A percentile compares a stretch with the other conserved stretches of the same genome.
These are phyloP conservation scores for Emmonsiellopsis sp. DNA, from an alignment of 2,329 filamentous ascomycete genomes.

Conservation along the genomic window DNA sequence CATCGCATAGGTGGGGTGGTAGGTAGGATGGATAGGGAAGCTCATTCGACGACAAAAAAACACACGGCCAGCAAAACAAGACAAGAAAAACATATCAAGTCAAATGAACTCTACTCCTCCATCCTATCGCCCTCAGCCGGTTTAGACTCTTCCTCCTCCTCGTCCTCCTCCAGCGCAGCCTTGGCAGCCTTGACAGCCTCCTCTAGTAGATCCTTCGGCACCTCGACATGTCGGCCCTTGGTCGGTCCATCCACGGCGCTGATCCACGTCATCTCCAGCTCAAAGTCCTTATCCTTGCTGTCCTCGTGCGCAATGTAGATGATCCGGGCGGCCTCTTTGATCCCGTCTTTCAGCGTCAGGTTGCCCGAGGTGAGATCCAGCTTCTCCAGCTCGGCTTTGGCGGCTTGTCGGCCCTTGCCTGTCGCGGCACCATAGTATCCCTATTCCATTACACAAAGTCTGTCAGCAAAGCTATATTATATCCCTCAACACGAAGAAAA, in stretches of 20 bases:
- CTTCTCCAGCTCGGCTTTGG: constrained; percentile 98
- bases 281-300: constrained; percentile 99
- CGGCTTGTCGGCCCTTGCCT: constrained; percentile 90
- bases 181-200: constrained; percentile 91
- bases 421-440: constrained; percentile 97
- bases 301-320: constrained; percentile 98
- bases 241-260: constrained; percentile 76
- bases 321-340: constrained; percentile 94
- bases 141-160: constrained; percentile 63
- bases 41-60: background rate
- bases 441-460: constrained; percentile 24
- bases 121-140: constrained; percentile 66
- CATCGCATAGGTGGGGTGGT: too few relatives aligned
- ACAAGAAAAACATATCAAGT: background rate
- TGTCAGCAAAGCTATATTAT: constrained; percentile 15
- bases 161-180: constrained; percentile 76
- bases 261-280: constrained; percentile 99
- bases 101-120: constrained; percentile 55
- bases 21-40: too few relatives aligned
- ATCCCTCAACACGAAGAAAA: background rate
- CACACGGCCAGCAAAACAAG: background rate
- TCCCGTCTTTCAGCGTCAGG: constrained; percentile 72
- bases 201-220: constrained; percentile 80
- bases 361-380: constrained; percentile 71
- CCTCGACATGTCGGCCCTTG: constrained; percentile 85